Percentiles rank a stretch among this genome's conserved stretches.
These are phyloP conservation scores for Claviceps sp. DNA, from an alignment of 2,329 filamentous ascomycete species.

Conservation along the genomic window DNA sequence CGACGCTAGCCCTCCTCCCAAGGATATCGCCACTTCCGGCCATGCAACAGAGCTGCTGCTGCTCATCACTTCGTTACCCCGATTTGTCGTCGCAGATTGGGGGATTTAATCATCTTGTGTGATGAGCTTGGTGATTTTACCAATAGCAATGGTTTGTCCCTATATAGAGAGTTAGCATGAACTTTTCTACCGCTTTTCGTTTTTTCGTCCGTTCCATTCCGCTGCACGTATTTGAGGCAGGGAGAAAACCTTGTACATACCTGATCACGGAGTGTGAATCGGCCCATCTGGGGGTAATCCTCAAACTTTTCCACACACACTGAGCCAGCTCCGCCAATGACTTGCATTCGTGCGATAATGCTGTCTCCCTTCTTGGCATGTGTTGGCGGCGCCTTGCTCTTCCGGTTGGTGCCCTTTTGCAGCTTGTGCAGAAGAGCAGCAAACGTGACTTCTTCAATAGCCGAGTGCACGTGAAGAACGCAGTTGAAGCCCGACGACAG, in stretches of 20 bases:
- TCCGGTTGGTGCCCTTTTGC: conserved; percentile 85
- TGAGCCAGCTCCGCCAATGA: conserved; percentile 70
- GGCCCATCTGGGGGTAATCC: conserved; percentile 87
- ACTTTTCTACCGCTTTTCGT: neutral
- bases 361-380: conserved; percentile 72
- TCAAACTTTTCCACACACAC: conserved; percentile 93
- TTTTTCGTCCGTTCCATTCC: neutral
- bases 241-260: conserved; percentile 29
- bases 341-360: conserved; percentile 84
- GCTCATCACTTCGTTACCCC: neutral
- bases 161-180: conserved; percentile 23
- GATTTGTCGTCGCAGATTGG: neutral
- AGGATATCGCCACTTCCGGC: neutral
- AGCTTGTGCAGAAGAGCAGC: conserved; percentile 78
- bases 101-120: conserved; percentile 15
- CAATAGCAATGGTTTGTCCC: conserved; percentile 98
- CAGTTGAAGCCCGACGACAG: conserved; percentile 94
- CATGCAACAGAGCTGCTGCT: neutral
- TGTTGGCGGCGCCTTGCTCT: conserved; percentile 84
- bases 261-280: conserved; percentile 82
- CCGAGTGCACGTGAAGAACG: conserved; percentile 91
- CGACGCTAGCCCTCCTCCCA: neutral
- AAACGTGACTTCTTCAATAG: conserved; percentile 95
- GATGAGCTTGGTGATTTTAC: conserved; percentile 90
- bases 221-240: no score